Base-by-base conservation (phyloP, 352 stramenopile species). In the Globisporangium paddicum region DNA sequence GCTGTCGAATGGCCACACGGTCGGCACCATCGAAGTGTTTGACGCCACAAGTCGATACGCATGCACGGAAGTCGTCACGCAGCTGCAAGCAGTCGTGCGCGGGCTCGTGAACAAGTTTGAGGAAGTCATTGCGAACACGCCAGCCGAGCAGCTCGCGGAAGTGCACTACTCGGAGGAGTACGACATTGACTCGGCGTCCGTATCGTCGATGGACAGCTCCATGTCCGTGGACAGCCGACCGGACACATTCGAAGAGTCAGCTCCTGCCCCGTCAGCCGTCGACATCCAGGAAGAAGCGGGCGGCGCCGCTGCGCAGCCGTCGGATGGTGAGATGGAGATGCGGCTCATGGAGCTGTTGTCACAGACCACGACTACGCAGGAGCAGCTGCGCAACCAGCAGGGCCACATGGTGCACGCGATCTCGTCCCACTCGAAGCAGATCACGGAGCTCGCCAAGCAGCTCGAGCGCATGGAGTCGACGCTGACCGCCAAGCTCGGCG, bases 341-440 rank as follows among this genome's bases (percentile, higher is more conserved):
- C 77, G 75, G 49, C 62, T 94, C 21, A 71, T 94, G 71, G 60
- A 90, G 55, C 56, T 94, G 42, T 64, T 94, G 30, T 87, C 79
- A 41, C 81, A 94, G 64, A 94, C 84, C 0, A 94, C 84, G 23
- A 82, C 61, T 35, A 94, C 84, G 5, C 84, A 94, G 51, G 76
- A 90, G 63, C 84, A 94, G 52, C 65, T 94, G 25, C 78, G 79
- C 19, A 86, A 83, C 60, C 84, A 94, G 61, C 84, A 94, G 34
- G 75, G 69, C 0, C 78, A 90, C 54, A 94, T 94, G 84, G 84
- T 90, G 25, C 79, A 80, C 41, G 79, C 84, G 18, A 88, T 94
- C 58, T 75, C 54, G 58, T 79, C 66, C 28, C 82, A 94, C 61
- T 86, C 80, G 16, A 84, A 91, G 60, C 82, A 94, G 71, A 92